phyloP scores from a whole-genome alignment of 306 rosid genomes.

The Coriaria nepalensis region DNA sequence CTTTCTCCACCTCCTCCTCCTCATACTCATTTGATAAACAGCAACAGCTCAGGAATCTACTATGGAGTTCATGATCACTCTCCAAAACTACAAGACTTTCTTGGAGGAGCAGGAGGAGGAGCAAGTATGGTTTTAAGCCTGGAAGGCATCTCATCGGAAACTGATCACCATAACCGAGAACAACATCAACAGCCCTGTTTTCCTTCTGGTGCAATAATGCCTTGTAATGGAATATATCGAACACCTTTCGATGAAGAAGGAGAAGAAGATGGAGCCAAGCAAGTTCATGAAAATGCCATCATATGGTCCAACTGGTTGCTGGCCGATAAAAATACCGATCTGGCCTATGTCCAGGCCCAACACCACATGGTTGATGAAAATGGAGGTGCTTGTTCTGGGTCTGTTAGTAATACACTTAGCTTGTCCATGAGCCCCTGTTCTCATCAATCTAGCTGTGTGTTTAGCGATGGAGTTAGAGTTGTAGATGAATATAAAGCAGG shows the following conservation, averaged over 20 bases:
- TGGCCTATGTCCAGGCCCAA: background rate
- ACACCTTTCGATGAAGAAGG: too few species aligned
- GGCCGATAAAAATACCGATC: too few species aligned
- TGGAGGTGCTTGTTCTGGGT: background rate
- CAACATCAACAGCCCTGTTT: too few species aligned
- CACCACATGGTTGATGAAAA: background rate
- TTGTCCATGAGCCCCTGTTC: constrained; percentile 53
- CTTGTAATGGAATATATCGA: too few species aligned
- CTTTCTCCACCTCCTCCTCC: constrained; percentile 12
- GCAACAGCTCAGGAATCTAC: constrained; percentile 27
- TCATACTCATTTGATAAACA: constrained; percentile 19
- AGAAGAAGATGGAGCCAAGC: too few species aligned
- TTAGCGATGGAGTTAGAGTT: background rate
- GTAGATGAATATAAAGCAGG: too few species aligned
- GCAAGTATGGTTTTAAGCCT: too few species aligned
- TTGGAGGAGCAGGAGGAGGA: constrained; percentile 46
- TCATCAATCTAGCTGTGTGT: background rate
- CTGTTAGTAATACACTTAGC: constrained; percentile 37
- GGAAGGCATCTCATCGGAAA: too few species aligned
- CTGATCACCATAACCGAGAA: too few species aligned
- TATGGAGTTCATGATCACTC: constrained; percentile 58
- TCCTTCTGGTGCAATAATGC: too few species aligned
- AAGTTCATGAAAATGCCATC: too few species aligned
- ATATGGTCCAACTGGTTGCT: too few species aligned
- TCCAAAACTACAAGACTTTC: constrained; percentile 82